Conservation (phyloP, 2,329 filamentous ascomycete genomes). For the Nectriaceae sp. region DNA sequence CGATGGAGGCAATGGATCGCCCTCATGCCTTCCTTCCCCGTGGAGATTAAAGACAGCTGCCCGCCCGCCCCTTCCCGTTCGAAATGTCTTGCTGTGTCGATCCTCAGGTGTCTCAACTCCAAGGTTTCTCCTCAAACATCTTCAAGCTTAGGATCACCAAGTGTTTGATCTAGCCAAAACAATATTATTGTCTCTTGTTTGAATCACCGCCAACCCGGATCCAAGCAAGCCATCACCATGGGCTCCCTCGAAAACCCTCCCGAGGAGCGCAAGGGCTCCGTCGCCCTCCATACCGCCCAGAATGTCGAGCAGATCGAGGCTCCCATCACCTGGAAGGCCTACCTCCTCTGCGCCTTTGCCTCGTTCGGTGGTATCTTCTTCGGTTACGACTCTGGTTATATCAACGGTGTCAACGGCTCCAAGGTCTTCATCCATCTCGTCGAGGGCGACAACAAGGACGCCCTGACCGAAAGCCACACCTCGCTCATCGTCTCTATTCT, state of each 20-base stretch:
- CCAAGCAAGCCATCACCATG: constrained; percentile 20
- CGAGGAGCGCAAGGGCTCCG: constrained; percentile 25
- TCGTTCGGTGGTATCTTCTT: constrained; percentile 76
- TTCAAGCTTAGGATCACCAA: not conserved
- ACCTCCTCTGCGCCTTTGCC: constrained; percentile 69
- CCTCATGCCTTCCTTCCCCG: not conserved
- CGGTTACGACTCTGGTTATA: constrained; percentile 78
- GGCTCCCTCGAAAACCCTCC: constrained; percentile 22
- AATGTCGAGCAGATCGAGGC: constrained; percentile 66
- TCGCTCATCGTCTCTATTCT: constrained; percentile 74
- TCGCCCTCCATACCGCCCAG: constrained; percentile 43
- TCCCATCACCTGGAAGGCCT: constrained; percentile 68
- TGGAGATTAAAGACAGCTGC: constrained; percentile 12
- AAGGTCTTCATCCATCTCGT: constrained; percentile 54
- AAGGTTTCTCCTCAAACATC: constrained; percentile 2
- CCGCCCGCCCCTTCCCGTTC: constrained; percentile 8
- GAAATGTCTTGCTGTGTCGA: constrained; percentile 10
- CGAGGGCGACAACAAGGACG: constrained; percentile 39
- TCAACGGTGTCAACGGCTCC: constrained; percentile 63
- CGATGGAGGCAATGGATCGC: too few species aligned
- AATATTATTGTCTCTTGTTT: constrained; percentile 2
- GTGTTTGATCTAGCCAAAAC: not conserved
- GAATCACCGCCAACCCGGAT: not conserved
- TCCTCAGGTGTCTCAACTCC: constrained; percentile 4
- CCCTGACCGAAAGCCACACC: constrained; percentile 44